phyloP scores from a whole-genome alignment of 1,284 basidiomycete genomes.

The Pseudozyma sp. region DNA sequence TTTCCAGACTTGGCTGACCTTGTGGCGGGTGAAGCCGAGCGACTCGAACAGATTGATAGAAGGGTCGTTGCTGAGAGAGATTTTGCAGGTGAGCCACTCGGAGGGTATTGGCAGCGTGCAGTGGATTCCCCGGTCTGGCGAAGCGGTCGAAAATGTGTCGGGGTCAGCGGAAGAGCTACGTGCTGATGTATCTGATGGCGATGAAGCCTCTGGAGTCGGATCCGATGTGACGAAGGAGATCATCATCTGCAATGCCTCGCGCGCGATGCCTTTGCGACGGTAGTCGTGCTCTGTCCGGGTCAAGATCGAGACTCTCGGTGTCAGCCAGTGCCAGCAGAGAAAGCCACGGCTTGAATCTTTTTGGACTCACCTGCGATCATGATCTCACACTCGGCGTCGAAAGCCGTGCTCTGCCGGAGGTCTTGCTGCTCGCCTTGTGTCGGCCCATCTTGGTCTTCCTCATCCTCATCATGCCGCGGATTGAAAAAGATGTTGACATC shows the following conservation, averaged over 20 bases:
- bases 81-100: conserved; percentile 52
- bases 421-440: neutral
- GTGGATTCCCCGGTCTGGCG: neutral
- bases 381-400: conserved; percentile 77
- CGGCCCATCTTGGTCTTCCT: conserved; percentile 63
- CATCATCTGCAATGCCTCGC: conserved; percentile 66
- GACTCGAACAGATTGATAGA: conserved; percentile 52
- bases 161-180: neutral
- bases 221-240: conserved; percentile 69
- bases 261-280: conserved; percentile 74
- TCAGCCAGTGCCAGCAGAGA: neutral
- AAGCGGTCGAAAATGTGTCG: neutral
- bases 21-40: conserved; percentile 53
- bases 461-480: conserved; percentile 36
- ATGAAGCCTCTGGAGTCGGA: conserved; percentile 15
- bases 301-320: neutral
- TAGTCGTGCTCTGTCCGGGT: conserved; percentile 72
- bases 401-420: conserved; percentile 53
- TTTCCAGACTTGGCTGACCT: conserved; percentile 52
- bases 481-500: conserved; percentile 89
- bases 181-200: neutral
- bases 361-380: conserved; percentile 80
- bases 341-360: conserved; percentile 34
- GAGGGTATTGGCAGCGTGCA: conserved; percentile 39
- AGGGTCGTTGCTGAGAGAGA: conserved; percentile 43